These are phyloP conservation scores for Didymella lethalis DNA, from an alignment of 2,329 filamentous ascomycete genomes.

Conservation along the genomic window DNA sequence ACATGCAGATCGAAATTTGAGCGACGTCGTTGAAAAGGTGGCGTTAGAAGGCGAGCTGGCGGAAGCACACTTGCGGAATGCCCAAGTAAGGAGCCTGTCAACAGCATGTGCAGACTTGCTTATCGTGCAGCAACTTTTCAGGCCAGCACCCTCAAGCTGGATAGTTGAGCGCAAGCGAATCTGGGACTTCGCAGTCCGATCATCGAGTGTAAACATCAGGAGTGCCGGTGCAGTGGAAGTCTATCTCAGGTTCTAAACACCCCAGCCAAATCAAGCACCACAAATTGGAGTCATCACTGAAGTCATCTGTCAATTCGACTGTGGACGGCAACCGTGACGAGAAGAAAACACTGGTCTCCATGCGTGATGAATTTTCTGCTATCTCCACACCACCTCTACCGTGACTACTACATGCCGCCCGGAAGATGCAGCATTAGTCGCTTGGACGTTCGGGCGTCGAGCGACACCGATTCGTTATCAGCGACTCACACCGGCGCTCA, in stretches of 20 bases:
- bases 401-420: slow-evolving; percentile 4
- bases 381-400: slow-evolving; percentile 15
- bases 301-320: slow-evolving; percentile 4
- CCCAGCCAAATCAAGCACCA: neutral
- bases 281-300: neutral
- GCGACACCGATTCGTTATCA: slow-evolving; percentile 10
- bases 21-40: slow-evolving; percentile 17
- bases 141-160: neutral
- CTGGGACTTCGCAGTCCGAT: neutral
- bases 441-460: neutral
- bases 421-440: slow-evolving; percentile 10
- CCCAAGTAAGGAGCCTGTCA: slow-evolving; percentile 1
- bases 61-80: slow-evolving; percentile 3
- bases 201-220: neutral
- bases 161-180: neutral
- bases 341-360: neutral
- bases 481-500: slow-evolving; percentile 5
- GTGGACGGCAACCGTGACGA: slow-evolving; percentile 9
- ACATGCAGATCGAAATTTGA: slow-evolving; percentile 18
- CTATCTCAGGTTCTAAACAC: neutral
- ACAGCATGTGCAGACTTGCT: slow-evolving; percentile 15
- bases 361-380: neutral
- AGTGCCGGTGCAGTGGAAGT: neutral
- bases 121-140: slow-evolving; percentile 2
- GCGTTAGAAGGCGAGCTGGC: slow-evolving; percentile 13